These are phyloP conservation scores for Kurtzmaniella fragi DNA, from an alignment of 805 yeast genomes.

Conservation along the genomic window DNA sequence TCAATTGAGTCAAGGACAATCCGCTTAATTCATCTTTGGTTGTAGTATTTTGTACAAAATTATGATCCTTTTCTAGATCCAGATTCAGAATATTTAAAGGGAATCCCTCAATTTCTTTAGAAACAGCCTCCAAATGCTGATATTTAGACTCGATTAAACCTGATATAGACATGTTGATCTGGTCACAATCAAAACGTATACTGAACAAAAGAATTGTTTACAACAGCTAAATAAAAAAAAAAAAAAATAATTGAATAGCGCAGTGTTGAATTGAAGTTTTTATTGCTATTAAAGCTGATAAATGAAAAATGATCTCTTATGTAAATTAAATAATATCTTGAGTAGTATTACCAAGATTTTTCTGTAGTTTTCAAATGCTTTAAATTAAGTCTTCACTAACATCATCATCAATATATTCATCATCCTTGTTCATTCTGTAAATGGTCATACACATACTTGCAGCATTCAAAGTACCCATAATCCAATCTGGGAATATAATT, in stretches of 20 bases:
- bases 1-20: constrained; percentile 9
- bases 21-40: no score
- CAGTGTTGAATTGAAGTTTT: neutral
- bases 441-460: constrained; percentile 44
- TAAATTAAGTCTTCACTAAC: constrained; percentile 36
- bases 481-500: constrained; percentile 35
- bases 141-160: no score
- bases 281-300: neutral
- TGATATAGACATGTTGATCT: no score
- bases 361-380: neutral
- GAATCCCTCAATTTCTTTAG: no score
- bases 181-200: no score
- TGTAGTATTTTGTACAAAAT: no score
- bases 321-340: no score
- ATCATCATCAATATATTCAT: constrained; percentile 41
- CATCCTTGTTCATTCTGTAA: constrained; percentile 46
- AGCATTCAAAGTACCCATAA: constrained; percentile 34
- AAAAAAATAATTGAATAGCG: constrained; percentile 9
- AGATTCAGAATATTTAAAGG: no score
- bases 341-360: neutral
- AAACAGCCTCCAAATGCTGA: no score
- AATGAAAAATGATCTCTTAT: no score
- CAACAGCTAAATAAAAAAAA: neutral
- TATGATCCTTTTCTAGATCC: no score
- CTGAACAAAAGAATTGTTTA: no score